These are phyloP conservation scores for Carex arenaria DNA, from an alignment of 202 grass and related monocot species.

Conservation along the genomic window DNA sequence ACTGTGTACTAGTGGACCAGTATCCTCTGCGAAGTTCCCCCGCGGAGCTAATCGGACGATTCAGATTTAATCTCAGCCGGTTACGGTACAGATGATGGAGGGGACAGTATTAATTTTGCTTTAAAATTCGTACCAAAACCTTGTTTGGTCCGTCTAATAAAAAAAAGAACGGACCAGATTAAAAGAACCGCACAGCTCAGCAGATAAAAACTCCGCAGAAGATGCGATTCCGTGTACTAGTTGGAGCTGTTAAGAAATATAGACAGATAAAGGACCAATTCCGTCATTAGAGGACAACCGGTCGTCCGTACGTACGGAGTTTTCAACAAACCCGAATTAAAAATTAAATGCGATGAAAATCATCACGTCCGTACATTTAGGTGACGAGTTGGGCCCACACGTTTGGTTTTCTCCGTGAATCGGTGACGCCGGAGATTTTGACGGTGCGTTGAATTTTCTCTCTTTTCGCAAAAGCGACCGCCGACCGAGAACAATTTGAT, in stretches of 20 bases:
- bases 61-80: no score
- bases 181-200: no score
- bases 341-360: not conserved
- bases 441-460: not conserved
- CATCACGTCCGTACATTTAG: not conserved
- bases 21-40: no score
- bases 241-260: not conserved
- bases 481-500: not conserved
- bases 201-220: no score
- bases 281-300: not conserved
- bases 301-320: not conserved
- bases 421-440: not conserved
- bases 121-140: no score
- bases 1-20: not conserved
- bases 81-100: no score
- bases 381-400: not conserved
- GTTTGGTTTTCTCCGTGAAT: not conserved
- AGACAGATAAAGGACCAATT: not conserved
- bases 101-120: no score
- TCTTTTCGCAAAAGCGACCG: not conserved
- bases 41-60: no score
- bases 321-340: no score
- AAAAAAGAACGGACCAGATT: no score
- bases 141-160: no score
- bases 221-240: no score